Conservation (phyloP, 2,329 filamentous ascomycete genomes). For the Xylariaceae sp. region DNA sequence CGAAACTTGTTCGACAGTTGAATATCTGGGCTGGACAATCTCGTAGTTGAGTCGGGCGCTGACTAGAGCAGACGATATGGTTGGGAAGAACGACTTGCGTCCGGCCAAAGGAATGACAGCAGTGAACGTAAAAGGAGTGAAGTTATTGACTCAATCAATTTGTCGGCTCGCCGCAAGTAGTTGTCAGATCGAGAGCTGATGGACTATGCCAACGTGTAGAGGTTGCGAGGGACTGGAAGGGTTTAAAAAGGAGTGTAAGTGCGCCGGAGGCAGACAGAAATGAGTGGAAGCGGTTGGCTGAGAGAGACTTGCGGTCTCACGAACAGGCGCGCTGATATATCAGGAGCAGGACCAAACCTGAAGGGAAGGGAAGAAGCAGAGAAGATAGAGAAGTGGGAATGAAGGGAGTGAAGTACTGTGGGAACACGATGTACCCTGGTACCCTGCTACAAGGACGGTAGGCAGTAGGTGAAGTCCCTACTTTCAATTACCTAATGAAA, state of each 20-base stretch:
- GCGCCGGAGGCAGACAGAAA: constrained; percentile 36
- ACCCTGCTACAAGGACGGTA: too few species aligned
- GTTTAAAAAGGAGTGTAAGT: constrained; percentile 40
- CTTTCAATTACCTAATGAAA: too few species aligned
- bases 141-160: constrained; percentile 35
- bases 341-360: constrained; percentile 30
- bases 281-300: constrained; percentile 38
- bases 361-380: constrained; percentile 22
- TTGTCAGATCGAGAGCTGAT: constrained; percentile 24
- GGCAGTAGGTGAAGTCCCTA: too few species aligned
- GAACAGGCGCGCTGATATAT: constrained; percentile 35
- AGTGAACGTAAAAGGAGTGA: constrained; percentile 31
- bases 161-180: constrained; percentile 24
- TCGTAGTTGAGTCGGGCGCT: constrained; percentile 29
- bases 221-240: constrained; percentile 26
- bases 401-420: constrained; percentile 24
- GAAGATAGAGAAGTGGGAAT: constrained; percentile 22
- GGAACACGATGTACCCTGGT: constrained; percentile 18
- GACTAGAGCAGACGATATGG: constrained; percentile 32
- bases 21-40: constrained; percentile 28
- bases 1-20: constrained; percentile 30
- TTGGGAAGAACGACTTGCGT: constrained; percentile 39
- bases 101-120: constrained; percentile 35
- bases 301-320: constrained; percentile 32
- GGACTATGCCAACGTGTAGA: too few species aligned